Evolutionary conservation across 208 protist genomes (phyloP).

Genomic region (Porcisia deanei): DNA sequence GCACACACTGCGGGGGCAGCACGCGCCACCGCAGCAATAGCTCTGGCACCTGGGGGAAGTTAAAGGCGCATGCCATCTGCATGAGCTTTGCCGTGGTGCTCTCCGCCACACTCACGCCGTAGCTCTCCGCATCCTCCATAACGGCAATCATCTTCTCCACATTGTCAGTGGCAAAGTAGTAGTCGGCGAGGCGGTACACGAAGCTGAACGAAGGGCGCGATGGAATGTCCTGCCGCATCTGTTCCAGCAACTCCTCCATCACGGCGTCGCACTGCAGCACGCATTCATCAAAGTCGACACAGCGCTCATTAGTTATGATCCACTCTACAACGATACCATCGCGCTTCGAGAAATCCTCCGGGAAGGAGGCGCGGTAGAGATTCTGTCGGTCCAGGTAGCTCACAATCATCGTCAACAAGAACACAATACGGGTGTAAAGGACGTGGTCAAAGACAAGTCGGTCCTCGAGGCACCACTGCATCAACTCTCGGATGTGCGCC

Average conservation of each 20-base stretch:
- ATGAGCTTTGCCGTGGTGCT: conserved; percentile 91
- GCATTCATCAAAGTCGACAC: conserved; percentile 84
- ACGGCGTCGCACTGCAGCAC: conserved; percentile 86
- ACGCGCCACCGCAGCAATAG: conserved; percentile 85
- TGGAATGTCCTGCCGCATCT: conserved; percentile 69
- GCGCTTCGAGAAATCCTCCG: conserved; percentile 72
- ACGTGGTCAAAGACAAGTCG: conserved; percentile 86
- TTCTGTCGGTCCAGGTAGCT: conserved; percentile 92
- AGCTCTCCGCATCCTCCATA: conserved; percentile 83
- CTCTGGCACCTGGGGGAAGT: conserved; percentile 78
- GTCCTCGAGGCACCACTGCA: conserved; percentile 82
- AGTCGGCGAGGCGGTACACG: conserved; percentile 87
- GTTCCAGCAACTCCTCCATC: conserved; percentile 83
- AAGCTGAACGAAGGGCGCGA: conserved; percentile 81
- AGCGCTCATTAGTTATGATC: conserved; percentile 69
- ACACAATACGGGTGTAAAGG: conserved; percentile 84
- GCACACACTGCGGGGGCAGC: conserved; percentile 80
- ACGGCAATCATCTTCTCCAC: conserved; percentile 90
- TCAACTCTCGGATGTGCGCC: conserved; percentile 67
- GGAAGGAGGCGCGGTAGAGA: conserved; percentile 78
- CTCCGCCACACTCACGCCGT: conserved; percentile 76
- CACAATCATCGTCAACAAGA: conserved; percentile 90
- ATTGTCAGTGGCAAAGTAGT: conserved; percentile 93
- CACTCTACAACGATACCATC: conserved; percentile 91
- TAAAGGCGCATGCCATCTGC: conserved; percentile 88